A percentile compares a stretch with the other conserved stretches of the same genome.
phyloP scores from a whole-genome alignment of 179 eudicot genomes.

The Spinacia oleracea region DNA sequence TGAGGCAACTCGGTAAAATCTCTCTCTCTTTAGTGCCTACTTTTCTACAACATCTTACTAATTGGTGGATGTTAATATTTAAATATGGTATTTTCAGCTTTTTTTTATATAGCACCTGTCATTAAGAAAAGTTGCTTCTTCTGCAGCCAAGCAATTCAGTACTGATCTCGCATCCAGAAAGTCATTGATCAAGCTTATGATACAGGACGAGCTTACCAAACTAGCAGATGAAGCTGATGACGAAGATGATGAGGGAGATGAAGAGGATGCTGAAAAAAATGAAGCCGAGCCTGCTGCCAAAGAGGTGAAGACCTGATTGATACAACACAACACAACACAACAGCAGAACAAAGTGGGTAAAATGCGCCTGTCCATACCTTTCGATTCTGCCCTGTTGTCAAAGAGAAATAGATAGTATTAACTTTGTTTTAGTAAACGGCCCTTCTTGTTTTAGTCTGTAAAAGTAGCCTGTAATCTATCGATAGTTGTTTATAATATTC shows the following conservation, averaged over 20 bases:
- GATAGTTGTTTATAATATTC: conserved; percentile 31
- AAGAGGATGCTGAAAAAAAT: conserved; percentile 35
- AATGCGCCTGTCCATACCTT: conserved; percentile 9
- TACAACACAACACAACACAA: background rate
- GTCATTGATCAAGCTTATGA: conserved; percentile 67
- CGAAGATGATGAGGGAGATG: conserved; percentile 64
- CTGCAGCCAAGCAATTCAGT: conserved; percentile 58
- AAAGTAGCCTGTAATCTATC: conserved; percentile 38
- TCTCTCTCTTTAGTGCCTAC: background rate
- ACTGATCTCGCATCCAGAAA: conserved; percentile 63
- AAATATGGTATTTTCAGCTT: background rate
- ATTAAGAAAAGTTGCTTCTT: background rate
- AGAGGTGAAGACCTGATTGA: conserved; percentile 44
- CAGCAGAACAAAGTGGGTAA: conserved; percentile 17
- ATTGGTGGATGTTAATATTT: background rate
- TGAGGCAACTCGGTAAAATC: conserved; percentile 73
- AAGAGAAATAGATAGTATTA: conserved; percentile 21
- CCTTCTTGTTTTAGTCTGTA: conserved; percentile 31
- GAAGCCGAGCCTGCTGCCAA: conserved; percentile 40
- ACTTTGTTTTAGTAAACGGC: conserved; percentile 9
- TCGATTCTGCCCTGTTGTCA: background rate
- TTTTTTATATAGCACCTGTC: background rate
- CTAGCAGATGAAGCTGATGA: conserved; percentile 77
- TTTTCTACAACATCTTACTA: background rate
- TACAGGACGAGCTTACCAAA: conserved; percentile 81